Base-by-base conservation (phyloP, 2,329 filamentous ascomycete species). In the Aspergillus amoenus region DNA sequence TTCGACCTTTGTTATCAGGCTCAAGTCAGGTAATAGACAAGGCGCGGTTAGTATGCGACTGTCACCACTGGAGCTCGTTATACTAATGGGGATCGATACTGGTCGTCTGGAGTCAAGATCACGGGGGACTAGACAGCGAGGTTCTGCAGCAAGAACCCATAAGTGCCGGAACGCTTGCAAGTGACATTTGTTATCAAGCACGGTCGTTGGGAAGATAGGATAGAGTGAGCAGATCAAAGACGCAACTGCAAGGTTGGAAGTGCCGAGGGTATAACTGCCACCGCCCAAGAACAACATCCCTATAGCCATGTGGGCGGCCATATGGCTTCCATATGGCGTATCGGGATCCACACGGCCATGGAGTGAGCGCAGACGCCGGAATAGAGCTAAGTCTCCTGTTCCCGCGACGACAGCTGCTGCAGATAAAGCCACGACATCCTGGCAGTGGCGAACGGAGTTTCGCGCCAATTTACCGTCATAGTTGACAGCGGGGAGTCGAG, bases 161-260 rank as follows among this genome's bases (percentile, higher is more conserved):
- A 99, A 90, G 74, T 99, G 93, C 5, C 95, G 87, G 78, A 99
- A 94, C 3, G 95, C 94, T 77, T 99, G 94, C 5, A 99, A 82
- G 68, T 99, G 94, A 11, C 91, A 92, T 63, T 90, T 89, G 70
- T 97, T 97, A 76, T 99, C 94, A 67, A 96, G 89, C 2, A 97
- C 90, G 30, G 86, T 88, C 9, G 85, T 88, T 0, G 94, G 94
- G 71, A 96, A 97, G 18, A 97, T 82, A 0, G 94, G 94, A 69
- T 99, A 99, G 73, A 99, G 96, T 1, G 94, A 89, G 43, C 94
- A 88, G 7, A 99, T 84, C 6, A 99, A 81, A 12, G 91, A 86
- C 1, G 91, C 93, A 48, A 96, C 87, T 9, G 93, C 93, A 53
- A 95, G 80, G 69, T 97, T 88, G 39, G 89, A 93, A 4, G 91